Evolutionary conservation across 495 filamentous ascomycete genomes (phyloP).

Genomic region (Staphylotrichum longicolle): DNA sequence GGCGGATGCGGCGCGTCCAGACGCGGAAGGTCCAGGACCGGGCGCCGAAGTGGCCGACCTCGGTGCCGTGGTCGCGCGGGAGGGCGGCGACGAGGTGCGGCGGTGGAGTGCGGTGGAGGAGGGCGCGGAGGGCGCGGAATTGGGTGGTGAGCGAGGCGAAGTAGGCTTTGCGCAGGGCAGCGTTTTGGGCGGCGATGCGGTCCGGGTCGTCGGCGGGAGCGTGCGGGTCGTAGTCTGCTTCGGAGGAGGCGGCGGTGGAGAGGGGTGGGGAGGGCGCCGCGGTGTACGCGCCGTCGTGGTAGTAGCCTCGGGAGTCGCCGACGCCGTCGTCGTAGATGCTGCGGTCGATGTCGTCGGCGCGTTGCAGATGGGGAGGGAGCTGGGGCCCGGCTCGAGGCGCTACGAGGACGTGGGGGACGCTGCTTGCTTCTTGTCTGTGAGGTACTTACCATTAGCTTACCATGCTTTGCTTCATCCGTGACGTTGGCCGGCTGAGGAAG

Average conservation of each 20-base stretch:
- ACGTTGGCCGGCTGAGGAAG: slow-evolving; percentile 14
- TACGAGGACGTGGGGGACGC: slow-evolving; percentile 63
- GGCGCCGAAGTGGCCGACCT: slow-evolving; percentile 48
- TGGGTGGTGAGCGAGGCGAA: slow-evolving; percentile 59
- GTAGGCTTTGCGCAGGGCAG: slow-evolving; percentile 52
- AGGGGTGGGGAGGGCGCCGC: slow-evolving; percentile 42
- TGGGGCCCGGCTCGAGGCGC: slow-evolving; percentile 53
- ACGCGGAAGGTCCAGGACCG: slow-evolving; percentile 47
- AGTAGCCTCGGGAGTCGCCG: slow-evolving; percentile 58
- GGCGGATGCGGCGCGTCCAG: slow-evolving; percentile 49
- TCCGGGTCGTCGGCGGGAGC: slow-evolving; percentile 19
- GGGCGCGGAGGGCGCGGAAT: slow-evolving; percentile 58
- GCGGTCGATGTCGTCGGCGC: slow-evolving; percentile 33
- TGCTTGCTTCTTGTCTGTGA: slow-evolving; percentile 67
- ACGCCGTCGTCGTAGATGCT: slow-evolving; percentile 43
- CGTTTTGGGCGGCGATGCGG: slow-evolving; percentile 53
- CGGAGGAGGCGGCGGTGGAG: slow-evolving; percentile 6
- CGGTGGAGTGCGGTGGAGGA: slow-evolving; percentile 56
- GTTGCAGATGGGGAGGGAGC: slow-evolving; percentile 37
- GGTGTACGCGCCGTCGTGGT: slow-evolving; percentile 69
- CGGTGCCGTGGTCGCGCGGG: slow-evolving; percentile 56
- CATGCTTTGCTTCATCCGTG: slow-evolving; percentile 34
- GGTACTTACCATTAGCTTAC: slow-evolving; percentile 39
- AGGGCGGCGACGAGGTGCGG: slow-evolving; percentile 48
- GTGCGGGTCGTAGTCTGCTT: slow-evolving; percentile 21